Evolutionary conservation across 768 basidiomycete species (phyloP), one percentile per base, ranked within the genome.

Genomic region (Suillus placidus): DNA sequence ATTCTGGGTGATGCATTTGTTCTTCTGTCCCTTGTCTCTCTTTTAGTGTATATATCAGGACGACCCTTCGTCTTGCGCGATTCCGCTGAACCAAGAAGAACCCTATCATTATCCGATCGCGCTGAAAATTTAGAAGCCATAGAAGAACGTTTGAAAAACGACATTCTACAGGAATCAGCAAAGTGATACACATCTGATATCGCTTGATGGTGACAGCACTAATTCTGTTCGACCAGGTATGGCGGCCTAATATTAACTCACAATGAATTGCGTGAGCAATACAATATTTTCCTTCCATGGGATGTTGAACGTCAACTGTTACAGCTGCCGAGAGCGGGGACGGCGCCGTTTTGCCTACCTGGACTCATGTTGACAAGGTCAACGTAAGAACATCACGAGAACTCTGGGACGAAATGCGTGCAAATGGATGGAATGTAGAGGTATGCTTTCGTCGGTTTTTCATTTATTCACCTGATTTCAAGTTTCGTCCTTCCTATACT

Each of bases 111-210:
- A 40, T 95, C 95, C 30, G 94, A 97, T 78, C 85, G 97, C n/a
- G 92, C 95, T 2, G 92, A 95, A 77, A 97, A 96, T 72, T 82
- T 99, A 12, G 97, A 98, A 74, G 95, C 89, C 0, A 97, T 99
- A 64, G 97, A 96, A 77, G 81, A 82, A 56, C 86, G 97, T 58
- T 78, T 99, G 69, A 97, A 95, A 80, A 85, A 88, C 58, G 97
- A 99, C 71, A 96, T 99, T 58, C 79, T 99, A 30, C 86, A 88
- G 65, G 97, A 99, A 80, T 88, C 92, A 10, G 76, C 81, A 61
- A 87, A 88, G 91, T 92, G 69, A 64, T 78, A 65, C 20, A 13
- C 12, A 56, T 30, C n/a, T 10, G 68, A 30, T 13, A 47, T 13
- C 45, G 16, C 63, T 54, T 34, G 3, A 35, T 14, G 12, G 35